Evolutionary conservation across 2,329 filamentous ascomycete species (phyloP), one percentile per base, ranked within the genome.

Genomic region (Monosporascus sp.): DNA sequence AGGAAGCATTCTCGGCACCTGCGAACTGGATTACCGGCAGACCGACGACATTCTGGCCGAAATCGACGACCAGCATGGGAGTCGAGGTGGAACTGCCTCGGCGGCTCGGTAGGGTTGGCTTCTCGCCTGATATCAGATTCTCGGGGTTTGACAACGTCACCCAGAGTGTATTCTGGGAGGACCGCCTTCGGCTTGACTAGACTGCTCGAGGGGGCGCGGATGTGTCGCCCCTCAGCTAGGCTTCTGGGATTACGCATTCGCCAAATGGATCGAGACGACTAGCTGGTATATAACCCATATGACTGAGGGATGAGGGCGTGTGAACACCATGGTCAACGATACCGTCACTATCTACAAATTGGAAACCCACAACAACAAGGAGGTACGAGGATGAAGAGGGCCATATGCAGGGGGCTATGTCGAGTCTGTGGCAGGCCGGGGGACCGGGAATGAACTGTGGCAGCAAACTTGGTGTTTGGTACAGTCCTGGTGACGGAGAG

Each of bases 21-120:
- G 66, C 68, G 54, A 79, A 78, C 7, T 67, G 62, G 41, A 79
- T 74, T 4, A 64, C 68, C 4, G 78, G 52, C 37, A 72, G 63
- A 0, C 77, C 77, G 7, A 72, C 76, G 4, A 75, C 66, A 51
- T 78, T 77, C 50, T 73, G 71, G 1, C 77, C 77, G 60, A 78
- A 79, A 58, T 80, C 77, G n/a, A 79, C 58, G 15, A 78, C 72
- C 8, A 79, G 59, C 2, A 66, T 66, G 1, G 76, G 74, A 0
- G 62, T 51, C 4, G 63, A 57, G 6, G 62, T 54, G 5, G 51
- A 46, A 3, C 48, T n/a, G 0, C 46, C 46, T 1, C n/a, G 24
- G 5, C 69, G 65, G 3, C 52, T 64, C 37, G 77, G 61, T 0
- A 72, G 60, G 1, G 72, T 71, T 4, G 66, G 51, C 15, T 55